These are phyloP conservation scores for Fusarium beomiforme DNA, from an alignment of 2,329 filamentous ascomycete species.

Conservation along the genomic window DNA sequence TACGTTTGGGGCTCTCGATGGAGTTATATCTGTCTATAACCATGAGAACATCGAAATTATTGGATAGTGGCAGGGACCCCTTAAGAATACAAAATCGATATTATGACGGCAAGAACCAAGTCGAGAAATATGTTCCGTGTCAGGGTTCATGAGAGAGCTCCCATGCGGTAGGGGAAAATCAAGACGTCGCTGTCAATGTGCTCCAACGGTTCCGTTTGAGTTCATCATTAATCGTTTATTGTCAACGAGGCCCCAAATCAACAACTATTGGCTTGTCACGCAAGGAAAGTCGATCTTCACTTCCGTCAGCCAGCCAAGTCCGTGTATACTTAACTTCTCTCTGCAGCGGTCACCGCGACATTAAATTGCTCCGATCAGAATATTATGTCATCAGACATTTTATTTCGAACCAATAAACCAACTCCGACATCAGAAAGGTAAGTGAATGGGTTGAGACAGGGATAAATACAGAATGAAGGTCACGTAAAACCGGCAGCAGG, in stretches of 20 bases:
- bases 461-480: background rate
- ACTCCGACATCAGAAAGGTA: background rate
- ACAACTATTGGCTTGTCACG: background rate
- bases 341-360: too few relatives aligned
- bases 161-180: background rate
- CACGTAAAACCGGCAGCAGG: background rate
- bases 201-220: background rate
- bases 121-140: background rate
- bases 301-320: background rate
- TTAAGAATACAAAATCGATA: background rate
- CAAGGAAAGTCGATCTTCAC: background rate
- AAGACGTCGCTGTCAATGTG: background rate
- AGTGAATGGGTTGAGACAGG: background rate
- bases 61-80: too few relatives aligned
- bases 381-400: background rate
- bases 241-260: background rate
- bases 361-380: background rate
- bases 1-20: too few relatives aligned
- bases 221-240: background rate
- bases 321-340: background rate
- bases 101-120: background rate
- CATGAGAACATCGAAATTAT: background rate
- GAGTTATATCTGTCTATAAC: background rate
- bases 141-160: background rate
- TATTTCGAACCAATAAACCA: too few relatives aligned